These are phyloP conservation scores for Cymbopogon citratus DNA, from an alignment of 176 grass and related monocot genomes.

Conservation along the genomic window DNA sequence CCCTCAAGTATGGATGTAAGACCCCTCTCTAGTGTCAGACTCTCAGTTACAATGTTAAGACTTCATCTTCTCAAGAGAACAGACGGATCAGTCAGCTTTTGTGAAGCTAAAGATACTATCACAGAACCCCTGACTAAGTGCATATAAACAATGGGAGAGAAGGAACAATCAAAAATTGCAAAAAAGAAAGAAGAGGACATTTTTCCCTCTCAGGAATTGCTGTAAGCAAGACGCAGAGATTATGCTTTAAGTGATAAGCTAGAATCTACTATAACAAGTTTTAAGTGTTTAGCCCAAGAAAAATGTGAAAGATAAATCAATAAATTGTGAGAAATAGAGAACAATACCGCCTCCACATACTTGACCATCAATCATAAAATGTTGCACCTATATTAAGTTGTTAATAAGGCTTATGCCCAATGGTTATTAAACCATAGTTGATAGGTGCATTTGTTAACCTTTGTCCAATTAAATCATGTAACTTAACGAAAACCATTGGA, in stretches of 20 bases:
- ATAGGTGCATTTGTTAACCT: neutral
- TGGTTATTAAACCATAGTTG: neutral
- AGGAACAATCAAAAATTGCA: too few species aligned
- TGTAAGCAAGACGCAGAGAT: neutral
- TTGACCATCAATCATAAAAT: neutral
- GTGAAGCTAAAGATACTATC: neutral
- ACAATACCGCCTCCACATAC: neutral
- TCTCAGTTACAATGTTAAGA: neutral
- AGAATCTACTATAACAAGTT: neutral
- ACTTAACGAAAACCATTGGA: neutral
- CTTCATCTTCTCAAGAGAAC: neutral
- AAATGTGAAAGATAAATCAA: neutral
- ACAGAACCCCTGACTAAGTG: neutral
- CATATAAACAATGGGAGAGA: neutral
- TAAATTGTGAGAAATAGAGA: neutral
- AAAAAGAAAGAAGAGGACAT: neutral
- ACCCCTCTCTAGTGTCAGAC: neutral
- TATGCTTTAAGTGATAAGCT: neutral
- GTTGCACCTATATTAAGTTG: neutral
- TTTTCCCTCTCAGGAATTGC: neutral
- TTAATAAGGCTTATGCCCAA: neutral
- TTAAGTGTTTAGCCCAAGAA: neutral
- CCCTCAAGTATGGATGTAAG: neutral
- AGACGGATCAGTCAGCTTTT: neutral
- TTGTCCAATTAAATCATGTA: neutral